A percentile compares a stretch with the other conserved stretches of the same genome.
Evolutionary conservation across 768 basidiomycete genomes (phyloP).

Genomic region (Mycena sanguinolenta): DNA sequence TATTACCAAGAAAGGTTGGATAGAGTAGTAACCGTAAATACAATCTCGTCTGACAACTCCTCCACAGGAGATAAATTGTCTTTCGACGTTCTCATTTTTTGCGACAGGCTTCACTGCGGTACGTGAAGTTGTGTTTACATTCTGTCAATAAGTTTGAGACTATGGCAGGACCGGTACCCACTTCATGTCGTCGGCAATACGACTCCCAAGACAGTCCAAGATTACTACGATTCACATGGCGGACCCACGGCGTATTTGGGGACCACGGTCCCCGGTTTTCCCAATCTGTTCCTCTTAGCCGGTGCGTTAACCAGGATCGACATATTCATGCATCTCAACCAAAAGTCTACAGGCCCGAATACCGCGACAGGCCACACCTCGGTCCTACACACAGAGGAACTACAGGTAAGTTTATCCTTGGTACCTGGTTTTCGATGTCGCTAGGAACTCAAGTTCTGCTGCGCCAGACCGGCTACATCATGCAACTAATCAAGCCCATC

Average conservation of each 20-base stretch:
- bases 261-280: slow-evolving; percentile 59
- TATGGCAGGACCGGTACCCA: slow-evolving; percentile 51
- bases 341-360: slow-evolving; percentile 53
- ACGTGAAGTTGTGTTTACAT: not conserved
- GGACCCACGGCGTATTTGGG: slow-evolving; percentile 62
- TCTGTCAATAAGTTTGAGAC: not conserved
- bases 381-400: slow-evolving; percentile 47
- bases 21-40: not conserved
- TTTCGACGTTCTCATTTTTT: slow-evolving; percentile 57
- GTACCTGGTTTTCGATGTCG: not conserved
- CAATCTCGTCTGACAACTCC: slow-evolving; percentile 24
- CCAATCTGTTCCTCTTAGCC: slow-evolving; percentile 57
- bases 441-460: too few species aligned
- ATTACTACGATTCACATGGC: slow-evolving; percentile 54
- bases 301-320: slow-evolving; percentile 45
- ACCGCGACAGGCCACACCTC: slow-evolving; percentile 1
- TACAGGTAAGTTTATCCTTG: slow-evolving; percentile 53
- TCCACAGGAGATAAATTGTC: slow-evolving; percentile 48
- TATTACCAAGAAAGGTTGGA: slow-evolving; percentile 54
- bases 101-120: slow-evolving; percentile 54
- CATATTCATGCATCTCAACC: not conserved
- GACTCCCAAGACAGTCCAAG: slow-evolving; percentile 49
- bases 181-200: slow-evolving; percentile 46
- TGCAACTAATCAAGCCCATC: slow-evolving; percentile 6
- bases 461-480: slow-evolving; percentile 10